Percentiles rank a stretch among this genome's conserved stretches.
Evolutionary conservation across 2,329 filamentous ascomycete species (phyloP).

Genomic region (Xylaria sp.): DNA sequence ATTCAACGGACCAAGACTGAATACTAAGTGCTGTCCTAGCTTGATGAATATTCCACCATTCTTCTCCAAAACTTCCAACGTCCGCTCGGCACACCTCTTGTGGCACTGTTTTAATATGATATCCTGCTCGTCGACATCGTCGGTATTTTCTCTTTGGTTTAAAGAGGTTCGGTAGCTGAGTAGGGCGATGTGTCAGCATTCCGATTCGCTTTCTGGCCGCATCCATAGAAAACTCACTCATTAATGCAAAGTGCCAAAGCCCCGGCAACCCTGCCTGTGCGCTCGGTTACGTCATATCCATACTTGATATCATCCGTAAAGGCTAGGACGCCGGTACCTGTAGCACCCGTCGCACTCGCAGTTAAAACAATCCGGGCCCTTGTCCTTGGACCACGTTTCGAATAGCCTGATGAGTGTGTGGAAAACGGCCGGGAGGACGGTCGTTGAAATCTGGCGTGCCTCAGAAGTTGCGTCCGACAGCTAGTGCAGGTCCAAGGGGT

Average conservation of each 20-base stretch:
- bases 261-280: slow-evolving; percentile 77
- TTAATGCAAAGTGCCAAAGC: slow-evolving; percentile 83
- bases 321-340: slow-evolving; percentile 55
- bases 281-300: slow-evolving; percentile 74
- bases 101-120: slow-evolving; percentile 81
- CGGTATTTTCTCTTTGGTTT: slow-evolving; percentile 67
- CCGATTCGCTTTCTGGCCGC: neutral
- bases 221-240: slow-evolving; percentile 62
- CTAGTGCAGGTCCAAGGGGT: slow-evolving; percentile 54
- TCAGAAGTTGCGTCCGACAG: slow-evolving; percentile 49
- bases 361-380: slow-evolving; percentile 48
- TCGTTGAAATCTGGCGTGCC: slow-evolving; percentile 40
- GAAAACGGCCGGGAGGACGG: slow-evolving; percentile 33
- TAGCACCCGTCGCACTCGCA: slow-evolving; percentile 57
- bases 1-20: neutral
- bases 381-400: slow-evolving; percentile 31
- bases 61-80: slow-evolving; percentile 85
- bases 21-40: slow-evolving; percentile 86
- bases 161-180: slow-evolving; percentile 84
- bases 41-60: slow-evolving; percentile 99
- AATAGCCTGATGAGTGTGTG: slow-evolving; percentile 33
- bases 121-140: slow-evolving; percentile 69
- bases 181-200: slow-evolving; percentile 14
- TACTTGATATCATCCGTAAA: slow-evolving; percentile 76
- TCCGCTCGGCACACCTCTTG: slow-evolving; percentile 88